Conservation (phyloP, 2,329 filamentous ascomycete species). For the Cladosporium sp. region DNA sequence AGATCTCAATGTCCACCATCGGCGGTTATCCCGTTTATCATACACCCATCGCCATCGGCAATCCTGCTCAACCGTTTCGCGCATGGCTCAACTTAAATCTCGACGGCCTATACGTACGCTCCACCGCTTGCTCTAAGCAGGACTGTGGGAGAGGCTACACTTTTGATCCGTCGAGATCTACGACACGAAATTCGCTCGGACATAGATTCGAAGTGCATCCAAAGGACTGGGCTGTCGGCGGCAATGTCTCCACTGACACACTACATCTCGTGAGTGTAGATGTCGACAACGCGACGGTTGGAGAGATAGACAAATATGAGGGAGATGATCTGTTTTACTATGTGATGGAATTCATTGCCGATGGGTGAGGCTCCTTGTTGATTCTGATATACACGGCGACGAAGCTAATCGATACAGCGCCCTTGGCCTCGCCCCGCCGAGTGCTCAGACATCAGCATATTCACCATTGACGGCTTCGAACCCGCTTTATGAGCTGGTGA, state of each 20-base stretch:
- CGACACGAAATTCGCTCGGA: neutral
- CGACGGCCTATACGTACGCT: constrained; percentile 14
- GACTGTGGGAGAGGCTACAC: constrained; percentile 14
- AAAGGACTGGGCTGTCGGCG: constrained; percentile 10
- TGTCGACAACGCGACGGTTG: neutral
- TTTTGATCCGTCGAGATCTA: neutral
- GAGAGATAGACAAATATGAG: constrained; percentile 15
- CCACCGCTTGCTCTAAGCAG: constrained; percentile 3
- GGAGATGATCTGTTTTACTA: constrained; percentile 15
- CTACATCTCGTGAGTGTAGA: constrained; percentile 5
- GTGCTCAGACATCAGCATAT: neutral
- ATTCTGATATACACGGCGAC: neutral
- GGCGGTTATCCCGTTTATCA: constrained; percentile 17
- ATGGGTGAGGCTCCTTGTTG: constrained; percentile 6
- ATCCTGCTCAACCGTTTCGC: constrained; percentile 10
- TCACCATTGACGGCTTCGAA: neutral
- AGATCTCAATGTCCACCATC: constrained; percentile 15
- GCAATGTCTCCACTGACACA: neutral
- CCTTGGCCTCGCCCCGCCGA: constrained; percentile 8
- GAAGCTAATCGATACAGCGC: constrained; percentile 7
- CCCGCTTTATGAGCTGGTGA: neutral
- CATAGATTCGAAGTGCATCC: constrained; percentile 13
- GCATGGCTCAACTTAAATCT: constrained; percentile 15
- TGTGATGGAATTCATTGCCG: constrained; percentile 15
- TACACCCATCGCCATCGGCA: constrained; percentile 9